Percentiles rank a stretch among this genome's conserved stretches.
phyloP scores from a whole-genome alignment of 768 basidiomycete species.

The Tulasnella sp. region DNA sequence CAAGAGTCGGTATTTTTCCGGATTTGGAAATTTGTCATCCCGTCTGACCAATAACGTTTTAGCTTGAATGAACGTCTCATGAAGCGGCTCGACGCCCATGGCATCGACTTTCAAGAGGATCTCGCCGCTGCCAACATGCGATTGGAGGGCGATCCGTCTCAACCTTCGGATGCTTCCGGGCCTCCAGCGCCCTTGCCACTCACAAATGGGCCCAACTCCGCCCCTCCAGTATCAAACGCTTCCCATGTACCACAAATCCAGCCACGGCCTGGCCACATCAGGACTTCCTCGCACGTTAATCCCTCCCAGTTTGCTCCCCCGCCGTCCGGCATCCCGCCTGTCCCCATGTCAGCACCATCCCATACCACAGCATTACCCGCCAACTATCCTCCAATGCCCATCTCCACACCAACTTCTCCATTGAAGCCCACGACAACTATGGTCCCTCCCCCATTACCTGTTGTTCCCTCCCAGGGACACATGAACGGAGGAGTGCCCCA shows the following conservation, averaged over 20 bases:
- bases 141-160: not conserved
- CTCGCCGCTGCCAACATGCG: constrained; percentile 4
- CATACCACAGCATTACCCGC: not conserved
- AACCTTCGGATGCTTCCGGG: not conserved
- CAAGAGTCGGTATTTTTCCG: constrained; percentile 4
- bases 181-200: not conserved
- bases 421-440: not conserved
- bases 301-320: not conserved
- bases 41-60: not conserved
- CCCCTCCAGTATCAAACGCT: not conserved
- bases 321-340: not conserved
- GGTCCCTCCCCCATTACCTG: constrained; percentile 3
- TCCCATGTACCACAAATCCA: not conserved
- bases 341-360: constrained; percentile 6
- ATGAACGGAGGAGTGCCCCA: not conserved
- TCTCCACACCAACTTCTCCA: constrained; percentile 5
- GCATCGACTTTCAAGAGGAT: constrained; percentile 17
- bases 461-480: constrained; percentile 1
- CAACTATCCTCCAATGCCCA: not conserved
- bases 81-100: not conserved
- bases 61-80: constrained; percentile 14
- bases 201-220: not conserved
- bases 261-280: constrained; percentile 11
- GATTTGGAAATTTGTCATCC: not conserved
- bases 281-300: not conserved